Evolutionary conservation across 1,284 basidiomycete species (phyloP).

Genomic region (Malassezia equina): DNA sequence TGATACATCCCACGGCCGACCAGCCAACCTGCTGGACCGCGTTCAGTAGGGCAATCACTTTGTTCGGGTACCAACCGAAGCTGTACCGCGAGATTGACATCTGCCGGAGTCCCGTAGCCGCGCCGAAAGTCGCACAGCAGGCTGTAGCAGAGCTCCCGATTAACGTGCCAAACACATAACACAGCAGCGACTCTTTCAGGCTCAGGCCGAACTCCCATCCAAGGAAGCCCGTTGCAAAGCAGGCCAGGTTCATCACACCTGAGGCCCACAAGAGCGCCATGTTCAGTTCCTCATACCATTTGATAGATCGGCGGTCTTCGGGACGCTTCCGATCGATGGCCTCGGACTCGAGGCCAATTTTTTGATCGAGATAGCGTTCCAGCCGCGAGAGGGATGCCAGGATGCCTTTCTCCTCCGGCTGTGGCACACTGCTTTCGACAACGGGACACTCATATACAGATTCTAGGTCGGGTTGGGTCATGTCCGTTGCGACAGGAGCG

Average conservation of each 20-base stretch:
- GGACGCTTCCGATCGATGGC: background rate
- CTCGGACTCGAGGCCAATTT: background rate
- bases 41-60: background rate
- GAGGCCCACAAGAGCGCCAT: background rate
- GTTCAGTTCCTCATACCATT: background rate
- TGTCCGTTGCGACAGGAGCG: background rate
- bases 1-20: background rate
- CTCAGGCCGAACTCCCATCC: background rate
- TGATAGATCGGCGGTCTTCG: background rate
- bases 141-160: background rate
- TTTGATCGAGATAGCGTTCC: background rate
- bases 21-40: background rate
- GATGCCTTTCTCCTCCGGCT: background rate
- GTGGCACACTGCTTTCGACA: background rate
- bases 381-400: background rate
- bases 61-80: constrained; percentile 3
- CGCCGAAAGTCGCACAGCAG: background rate
- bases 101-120: constrained; percentile 1
- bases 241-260: background rate
- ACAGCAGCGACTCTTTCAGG: background rate
- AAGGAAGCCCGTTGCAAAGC: background rate
- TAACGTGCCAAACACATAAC: background rate
- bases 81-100: constrained; percentile 1
- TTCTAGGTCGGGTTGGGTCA: background rate
- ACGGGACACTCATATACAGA: background rate